These are phyloP conservation scores for Penicillium canescens DNA, from an alignment of 495 filamentous ascomycete species.

Conservation along the genomic window DNA sequence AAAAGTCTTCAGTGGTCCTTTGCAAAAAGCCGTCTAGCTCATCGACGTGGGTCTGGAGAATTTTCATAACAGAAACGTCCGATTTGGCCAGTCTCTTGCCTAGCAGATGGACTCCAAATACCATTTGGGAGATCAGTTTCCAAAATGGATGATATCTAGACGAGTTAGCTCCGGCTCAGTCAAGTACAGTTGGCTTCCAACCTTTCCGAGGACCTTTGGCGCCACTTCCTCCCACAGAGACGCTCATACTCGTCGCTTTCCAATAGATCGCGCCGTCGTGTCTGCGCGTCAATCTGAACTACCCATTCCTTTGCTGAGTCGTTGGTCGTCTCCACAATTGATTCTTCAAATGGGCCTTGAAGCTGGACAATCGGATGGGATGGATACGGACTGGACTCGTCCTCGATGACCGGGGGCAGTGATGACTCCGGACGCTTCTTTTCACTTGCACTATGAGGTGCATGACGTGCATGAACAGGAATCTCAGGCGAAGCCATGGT, in stretches of 20 bases:
- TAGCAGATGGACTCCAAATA: slow-evolving; percentile 88
- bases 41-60: slow-evolving; percentile 88
- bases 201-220: slow-evolving; percentile 62
- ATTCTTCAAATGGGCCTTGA: slow-evolving; percentile 93
- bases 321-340: slow-evolving; percentile 69
- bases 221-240: slow-evolving; percentile 72
- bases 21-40: slow-evolving; percentile 91
- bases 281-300: slow-evolving; percentile 61
- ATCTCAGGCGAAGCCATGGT: background rate
- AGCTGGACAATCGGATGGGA: slow-evolving; percentile 79
- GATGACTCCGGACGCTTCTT: background rate
- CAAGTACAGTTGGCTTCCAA: slow-evolving; percentile 11
- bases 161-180: background rate
- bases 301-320: slow-evolving; percentile 47
- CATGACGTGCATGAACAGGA: background rate
- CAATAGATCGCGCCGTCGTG: slow-evolving; percentile 67
- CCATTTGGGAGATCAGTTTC: slow-evolving; percentile 90
- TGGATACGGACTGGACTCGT: slow-evolving; percentile 39
- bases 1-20: slow-evolving; percentile 80
- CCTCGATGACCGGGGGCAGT: background rate
- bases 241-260: slow-evolving; percentile 63
- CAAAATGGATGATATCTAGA: slow-evolving; percentile 75
- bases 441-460: background rate
- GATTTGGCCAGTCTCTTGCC: slow-evolving; percentile 85
- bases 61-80: slow-evolving; percentile 80